Conservation (phyloP, 306 rosid species). For the Inga laurina region DNA sequence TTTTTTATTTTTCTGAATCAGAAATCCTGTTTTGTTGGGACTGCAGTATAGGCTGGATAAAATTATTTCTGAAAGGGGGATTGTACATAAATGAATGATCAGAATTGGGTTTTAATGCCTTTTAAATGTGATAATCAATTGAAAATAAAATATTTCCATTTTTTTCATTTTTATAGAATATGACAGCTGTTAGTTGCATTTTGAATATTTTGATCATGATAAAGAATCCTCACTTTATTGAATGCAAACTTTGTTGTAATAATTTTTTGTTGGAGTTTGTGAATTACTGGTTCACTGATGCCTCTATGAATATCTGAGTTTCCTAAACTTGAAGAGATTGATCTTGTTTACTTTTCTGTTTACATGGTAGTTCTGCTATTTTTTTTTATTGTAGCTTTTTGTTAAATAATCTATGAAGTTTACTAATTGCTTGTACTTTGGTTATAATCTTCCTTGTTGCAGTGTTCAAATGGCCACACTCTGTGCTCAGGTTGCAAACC, state of each 20-base stretch:
- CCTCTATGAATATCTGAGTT: neutral
- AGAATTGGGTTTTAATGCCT: neutral
- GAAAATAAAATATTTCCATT: neutral
- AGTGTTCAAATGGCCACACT: slow-evolving; percentile 98
- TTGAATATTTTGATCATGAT: neutral
- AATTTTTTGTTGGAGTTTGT: neutral
- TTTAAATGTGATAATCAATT: neutral
- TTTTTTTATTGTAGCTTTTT: neutral
- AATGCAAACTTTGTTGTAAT: neutral
- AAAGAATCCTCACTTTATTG: neutral
- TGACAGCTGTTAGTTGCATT: neutral
- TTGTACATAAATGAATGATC: neutral
- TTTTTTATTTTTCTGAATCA: neutral
- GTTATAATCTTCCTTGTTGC: slow-evolving; percentile 32
- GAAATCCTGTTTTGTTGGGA: neutral
- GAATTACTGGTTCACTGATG: neutral
- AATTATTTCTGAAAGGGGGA: neutral
- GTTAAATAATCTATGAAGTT: neutral
- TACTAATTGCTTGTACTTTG: neutral
- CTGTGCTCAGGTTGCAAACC: slow-evolving; percentile 94
- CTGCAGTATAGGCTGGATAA: neutral
- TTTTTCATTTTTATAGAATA: neutral
- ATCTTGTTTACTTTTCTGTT: neutral
- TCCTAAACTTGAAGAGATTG: neutral
- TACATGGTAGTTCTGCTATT: neutral